These are phyloP conservation scores for Xerophyta viscosa DNA, from an alignment of 106 monocot species.

Conservation along the genomic window DNA sequence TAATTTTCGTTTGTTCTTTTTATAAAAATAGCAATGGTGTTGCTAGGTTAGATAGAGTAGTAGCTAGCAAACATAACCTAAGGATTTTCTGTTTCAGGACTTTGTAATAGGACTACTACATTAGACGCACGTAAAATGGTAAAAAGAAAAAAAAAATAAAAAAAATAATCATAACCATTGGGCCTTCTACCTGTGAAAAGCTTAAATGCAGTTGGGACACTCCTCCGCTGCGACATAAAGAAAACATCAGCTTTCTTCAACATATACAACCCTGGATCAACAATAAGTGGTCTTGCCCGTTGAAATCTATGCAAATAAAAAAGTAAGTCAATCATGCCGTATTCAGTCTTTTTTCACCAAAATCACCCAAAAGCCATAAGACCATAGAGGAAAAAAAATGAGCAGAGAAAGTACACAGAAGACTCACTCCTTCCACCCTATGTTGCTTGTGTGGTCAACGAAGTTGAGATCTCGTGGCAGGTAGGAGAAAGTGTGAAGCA, in stretches of 20 bases:
- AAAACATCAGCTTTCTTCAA: conserved; percentile 61
- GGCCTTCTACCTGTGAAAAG: conserved; percentile 63
- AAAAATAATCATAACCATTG: neutral
- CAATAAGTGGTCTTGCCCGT: conserved; percentile 70
- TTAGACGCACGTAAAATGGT: neutral
- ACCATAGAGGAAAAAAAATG: neutral
- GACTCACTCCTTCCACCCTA: conserved; percentile 84
- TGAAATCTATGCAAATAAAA: conserved; percentile 30
- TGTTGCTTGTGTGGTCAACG: conserved; percentile 86
- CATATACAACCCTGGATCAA: conserved; percentile 83
- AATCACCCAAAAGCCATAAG: neutral
- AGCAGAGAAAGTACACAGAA: neutral
- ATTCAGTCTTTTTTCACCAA: neutral
- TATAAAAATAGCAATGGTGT: too few relatives aligned
- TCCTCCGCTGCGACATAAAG: conserved; percentile 62
- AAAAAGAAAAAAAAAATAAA: neutral
- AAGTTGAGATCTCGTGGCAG: conserved; percentile 81
- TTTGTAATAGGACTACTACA: too few relatives aligned
- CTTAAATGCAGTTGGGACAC: conserved; percentile 79
- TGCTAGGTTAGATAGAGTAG: too few relatives aligned
- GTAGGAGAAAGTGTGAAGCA: conserved; percentile 55
- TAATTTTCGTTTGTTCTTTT: too few relatives aligned
- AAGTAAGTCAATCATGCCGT: neutral
- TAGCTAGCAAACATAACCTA: too few relatives aligned
- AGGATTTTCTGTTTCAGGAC: too few relatives aligned